These are phyloP conservation scores for Ichthyophthirius multifiliis DNA, from an alignment of 169 alveolate genomes.

Conservation along the genomic window DNA sequence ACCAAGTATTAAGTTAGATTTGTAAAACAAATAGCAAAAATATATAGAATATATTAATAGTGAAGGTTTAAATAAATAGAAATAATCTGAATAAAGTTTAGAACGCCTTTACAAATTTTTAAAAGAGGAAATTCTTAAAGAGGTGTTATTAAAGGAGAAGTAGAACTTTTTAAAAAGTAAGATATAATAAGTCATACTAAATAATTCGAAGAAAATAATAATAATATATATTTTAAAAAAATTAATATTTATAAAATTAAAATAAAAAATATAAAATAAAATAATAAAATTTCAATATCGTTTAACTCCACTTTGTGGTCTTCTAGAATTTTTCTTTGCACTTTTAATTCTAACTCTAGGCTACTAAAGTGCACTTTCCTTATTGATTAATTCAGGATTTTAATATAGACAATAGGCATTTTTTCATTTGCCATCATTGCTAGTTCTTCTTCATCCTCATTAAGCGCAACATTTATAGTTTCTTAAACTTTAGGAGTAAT, in stretches of 20 bases:
- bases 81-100: background rate
- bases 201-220: no score
- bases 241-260: no score
- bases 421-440: conserved; percentile 43
- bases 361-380: conserved; percentile 42
- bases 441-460: conserved; percentile 50
- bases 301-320: conserved; percentile 37
- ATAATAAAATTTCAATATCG: background rate
- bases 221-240: no score
- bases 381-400: conserved; percentile 41
- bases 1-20: background rate
- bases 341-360: conserved; percentile 50
- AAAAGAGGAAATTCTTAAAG: conserved; percentile 1
- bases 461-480: conserved; percentile 53
- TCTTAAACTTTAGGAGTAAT: conserved; percentile 44
- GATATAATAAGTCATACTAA: no score
- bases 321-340: conserved; percentile 47
- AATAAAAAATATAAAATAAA: no score
- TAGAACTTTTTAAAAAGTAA: no score
- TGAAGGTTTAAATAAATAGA: background rate
- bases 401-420: conserved; percentile 49
- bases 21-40: background rate
- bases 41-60: conserved; percentile 7
- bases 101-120: background rate
- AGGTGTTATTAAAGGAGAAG: background rate